Evolutionary conservation across 805 yeast species (phyloP), one percentile per base, ranked within the genome.

Genomic region (Ogataea pignaliae): DNA sequence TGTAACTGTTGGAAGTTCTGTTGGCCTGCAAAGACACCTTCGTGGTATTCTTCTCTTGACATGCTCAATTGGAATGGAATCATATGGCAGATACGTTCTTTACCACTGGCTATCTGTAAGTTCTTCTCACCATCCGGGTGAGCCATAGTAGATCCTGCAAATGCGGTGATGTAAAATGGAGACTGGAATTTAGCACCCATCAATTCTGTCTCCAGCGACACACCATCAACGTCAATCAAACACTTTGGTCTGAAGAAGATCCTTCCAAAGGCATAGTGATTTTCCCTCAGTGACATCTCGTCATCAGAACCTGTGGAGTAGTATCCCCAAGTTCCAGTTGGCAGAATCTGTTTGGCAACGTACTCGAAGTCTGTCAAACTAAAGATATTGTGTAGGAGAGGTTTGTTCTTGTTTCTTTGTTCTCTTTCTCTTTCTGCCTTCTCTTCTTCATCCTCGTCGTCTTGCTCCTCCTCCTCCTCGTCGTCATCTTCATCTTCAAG

Each of bases 261-360:
- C 29, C 96, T 71, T 51, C 86, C 93, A 66, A 76, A 90, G 1
- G 96, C 93, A 40, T 81, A 74, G 61, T 88, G 97, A 66, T 91
- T 90, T 59, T 89, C 96, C 53, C 97, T 75, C 47, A 85, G 57
- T 0, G 96, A 76, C 53, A 90, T 78, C 66, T 90, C 98, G 63
- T 90, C 97, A 61, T 89, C 96, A 15, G 95, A 76, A 7, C 93
- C 98, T 5, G 93, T 82, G 1, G 93, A 82, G 60, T 85, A 90
- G 61, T 91, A 91, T 17, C 90, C 90, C 88, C 96, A 86, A 0
- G 90, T 95, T 15, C 78, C 76, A 33, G 76, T 76, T 26, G 84
- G 77, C 70, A 91, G 70, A 31, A 86, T 78, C 46, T 79, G 75
- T 38, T 88, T 74, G 3, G 97, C 97, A 36, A 91, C 82, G 50